These are phyloP conservation scores for Caryocar brasiliense DNA, from an alignment of 441 rosid genomes.

Conservation along the genomic window DNA sequence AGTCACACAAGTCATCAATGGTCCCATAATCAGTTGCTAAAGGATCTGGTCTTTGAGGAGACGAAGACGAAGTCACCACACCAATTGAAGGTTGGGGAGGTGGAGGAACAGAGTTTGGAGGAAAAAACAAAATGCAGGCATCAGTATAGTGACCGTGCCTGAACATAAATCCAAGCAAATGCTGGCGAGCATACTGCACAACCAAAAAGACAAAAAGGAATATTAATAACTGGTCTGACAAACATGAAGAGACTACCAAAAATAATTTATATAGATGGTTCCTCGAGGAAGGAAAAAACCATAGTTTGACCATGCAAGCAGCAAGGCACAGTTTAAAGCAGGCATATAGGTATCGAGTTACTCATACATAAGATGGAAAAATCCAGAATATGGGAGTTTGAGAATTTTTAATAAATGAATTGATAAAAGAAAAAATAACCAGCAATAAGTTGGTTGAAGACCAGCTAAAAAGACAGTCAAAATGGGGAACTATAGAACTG, in stretches of 20 bases:
- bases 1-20: conserved; percentile 76
- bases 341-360: no score
- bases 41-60: conserved; percentile 91
- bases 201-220: conserved; percentile 7
- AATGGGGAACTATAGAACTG: background rate
- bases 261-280: no score
- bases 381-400: no score
- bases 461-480: background rate
- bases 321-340: no score
- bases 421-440: no score
- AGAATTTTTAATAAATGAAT: no score
- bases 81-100: conserved; percentile 67
- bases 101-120: conserved; percentile 58
- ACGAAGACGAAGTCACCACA: conserved; percentile 55
- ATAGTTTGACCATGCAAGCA: no score
- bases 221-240: background rate
- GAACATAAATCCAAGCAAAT: conserved; percentile 82
- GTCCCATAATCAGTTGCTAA: conserved; percentile 91
- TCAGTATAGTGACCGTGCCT: conserved; percentile 81
- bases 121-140: conserved; percentile 86
- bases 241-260: no score
- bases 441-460: no score
- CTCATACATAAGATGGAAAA: no score
- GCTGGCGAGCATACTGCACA: conserved; percentile 86
- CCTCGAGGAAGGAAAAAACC: no score